Evolutionary conservation across 768 basidiomycete species (phyloP).

Genomic region (Albatrellus ellisii): DNA sequence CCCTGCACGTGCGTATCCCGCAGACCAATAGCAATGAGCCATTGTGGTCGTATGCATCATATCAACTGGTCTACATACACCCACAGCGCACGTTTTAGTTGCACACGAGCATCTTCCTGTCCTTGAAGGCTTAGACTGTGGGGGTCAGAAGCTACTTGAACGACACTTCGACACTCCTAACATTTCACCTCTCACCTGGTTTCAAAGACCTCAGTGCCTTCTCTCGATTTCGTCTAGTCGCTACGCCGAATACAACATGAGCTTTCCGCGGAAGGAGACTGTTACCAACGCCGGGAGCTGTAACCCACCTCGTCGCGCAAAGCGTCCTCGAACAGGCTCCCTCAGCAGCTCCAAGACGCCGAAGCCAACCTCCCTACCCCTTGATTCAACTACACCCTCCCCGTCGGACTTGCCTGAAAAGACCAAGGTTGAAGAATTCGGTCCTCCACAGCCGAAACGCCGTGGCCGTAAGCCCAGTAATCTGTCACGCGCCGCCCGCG

Average conservation of each 20-base stretch:
- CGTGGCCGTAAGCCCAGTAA: conserved; percentile 63
- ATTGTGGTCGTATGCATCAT: conserved; percentile 12
- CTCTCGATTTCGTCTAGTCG: neutral
- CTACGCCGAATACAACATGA: neutral
- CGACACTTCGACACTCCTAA: conserved; percentile 1
- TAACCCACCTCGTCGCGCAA: conserved; percentile 34
- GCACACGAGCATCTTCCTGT: conserved; percentile 13
- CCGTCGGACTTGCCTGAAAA: conserved; percentile 7
- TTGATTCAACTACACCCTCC: conserved; percentile 10
- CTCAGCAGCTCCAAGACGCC: neutral
- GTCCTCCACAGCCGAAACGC: conserved; percentile 33
- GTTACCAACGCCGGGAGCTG: conserved; percentile 23
- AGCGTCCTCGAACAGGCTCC: conserved; percentile 23
- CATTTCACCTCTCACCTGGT: neutral
- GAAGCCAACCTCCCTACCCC: conserved; percentile 13
- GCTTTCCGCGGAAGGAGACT: conserved; percentile 3
- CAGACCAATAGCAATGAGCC: conserved; percentile 3
- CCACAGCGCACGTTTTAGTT: conserved; percentile 5
- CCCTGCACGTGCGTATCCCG: conserved; percentile 2
- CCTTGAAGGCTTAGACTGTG: neutral
- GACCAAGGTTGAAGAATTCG: conserved; percentile 17
- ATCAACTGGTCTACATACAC: neutral
- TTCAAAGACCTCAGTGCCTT: neutral
- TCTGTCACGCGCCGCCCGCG: conserved; percentile 64
- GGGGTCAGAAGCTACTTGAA: neutral